Conservation (phyloP, 345 rosid species). For the Adansonia digitata region DNA sequence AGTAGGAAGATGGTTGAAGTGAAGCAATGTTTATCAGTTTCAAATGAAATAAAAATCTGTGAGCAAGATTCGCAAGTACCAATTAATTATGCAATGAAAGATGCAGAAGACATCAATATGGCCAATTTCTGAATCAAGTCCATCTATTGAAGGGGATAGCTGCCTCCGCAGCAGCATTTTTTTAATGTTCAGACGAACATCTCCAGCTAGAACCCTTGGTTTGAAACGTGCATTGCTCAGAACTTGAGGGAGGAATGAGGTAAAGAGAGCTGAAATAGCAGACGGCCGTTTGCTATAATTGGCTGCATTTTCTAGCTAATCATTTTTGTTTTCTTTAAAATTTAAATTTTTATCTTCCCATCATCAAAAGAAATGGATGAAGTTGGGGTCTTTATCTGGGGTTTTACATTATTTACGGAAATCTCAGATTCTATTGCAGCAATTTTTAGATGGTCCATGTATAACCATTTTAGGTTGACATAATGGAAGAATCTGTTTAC, state of each 20-base stretch:
- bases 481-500: neutral
- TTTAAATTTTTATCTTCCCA: conserved; percentile 20
- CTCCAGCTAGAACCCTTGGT: conserved; percentile 7
- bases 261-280: conserved; percentile 10
- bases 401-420: conserved; percentile 43
- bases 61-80: conserved; percentile 6
- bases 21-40: neutral
- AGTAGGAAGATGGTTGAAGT: neutral
- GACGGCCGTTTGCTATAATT: conserved; percentile 7
- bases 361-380: conserved; percentile 13
- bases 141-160: neutral
- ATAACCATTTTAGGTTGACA: neutral
- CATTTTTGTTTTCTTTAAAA: no score
- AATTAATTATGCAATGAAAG: neutral
- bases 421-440: conserved; percentile 31
- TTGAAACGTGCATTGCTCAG: conserved; percentile 22
- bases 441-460: conserved; percentile 11
- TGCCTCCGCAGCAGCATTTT: neutral
- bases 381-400: conserved; percentile 29
- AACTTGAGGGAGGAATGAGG: conserved; percentile 5
- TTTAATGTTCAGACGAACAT: conserved; percentile 8
- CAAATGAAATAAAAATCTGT: neutral
- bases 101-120: neutral
- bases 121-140: conserved; percentile 6
- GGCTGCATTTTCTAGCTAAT: conserved; percentile 16